A percentile compares a stretch with the other conserved stretches of the same genome.
Conservation (phyloP, 1,284 basidiomycete species). For the Albatrellus sp. region DNA sequence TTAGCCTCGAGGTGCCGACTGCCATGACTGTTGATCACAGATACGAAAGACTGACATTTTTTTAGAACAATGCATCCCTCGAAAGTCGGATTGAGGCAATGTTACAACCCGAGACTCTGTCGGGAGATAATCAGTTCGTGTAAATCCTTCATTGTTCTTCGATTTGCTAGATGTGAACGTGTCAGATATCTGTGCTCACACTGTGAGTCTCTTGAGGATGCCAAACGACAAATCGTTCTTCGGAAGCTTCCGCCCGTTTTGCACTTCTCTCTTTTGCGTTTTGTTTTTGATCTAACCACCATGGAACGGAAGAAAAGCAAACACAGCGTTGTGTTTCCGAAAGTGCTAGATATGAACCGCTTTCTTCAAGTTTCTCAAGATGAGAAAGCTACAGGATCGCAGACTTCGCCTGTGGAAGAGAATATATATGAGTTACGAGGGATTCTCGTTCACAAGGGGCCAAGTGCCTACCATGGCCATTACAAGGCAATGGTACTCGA, state of each 20-base stretch:
- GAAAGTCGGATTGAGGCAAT: conserved; percentile 55
- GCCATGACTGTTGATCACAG: conserved; percentile 1
- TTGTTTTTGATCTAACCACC: conserved; percentile 70
- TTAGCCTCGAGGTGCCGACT: conserved; percentile 55
- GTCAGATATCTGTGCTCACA: conserved; percentile 65
- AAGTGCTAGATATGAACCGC: conserved; percentile 56
- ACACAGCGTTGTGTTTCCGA: conserved; percentile 63
- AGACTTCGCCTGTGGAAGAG: conserved; percentile 3
- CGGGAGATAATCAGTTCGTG: conserved; percentile 68
- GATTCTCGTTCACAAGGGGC: conserved; percentile 74
- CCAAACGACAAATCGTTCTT: conserved; percentile 62
- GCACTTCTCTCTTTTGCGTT: conserved; percentile 82
- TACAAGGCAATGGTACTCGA: conserved; percentile 86
- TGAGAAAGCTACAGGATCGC: conserved; percentile 5
- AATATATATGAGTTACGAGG: conserved; percentile 70
- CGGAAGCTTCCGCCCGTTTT: conserved; percentile 69
- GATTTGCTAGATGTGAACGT: not conserved
- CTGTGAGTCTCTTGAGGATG: conserved; percentile 63
- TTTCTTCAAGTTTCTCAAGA: conserved; percentile 28
- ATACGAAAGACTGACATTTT: not conserved
- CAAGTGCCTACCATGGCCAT: conserved; percentile 84
- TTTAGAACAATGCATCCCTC: conserved; percentile 57
- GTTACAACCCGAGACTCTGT: conserved; percentile 57
- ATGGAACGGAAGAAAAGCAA: conserved; percentile 80
- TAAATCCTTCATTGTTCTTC: not conserved